Percentiles rank a stretch among this genome's conserved stretches.
These are phyloP conservation scores for Myochromella boudieri DNA, from an alignment of 768 basidiomycete species.

Conservation along the genomic window DNA sequence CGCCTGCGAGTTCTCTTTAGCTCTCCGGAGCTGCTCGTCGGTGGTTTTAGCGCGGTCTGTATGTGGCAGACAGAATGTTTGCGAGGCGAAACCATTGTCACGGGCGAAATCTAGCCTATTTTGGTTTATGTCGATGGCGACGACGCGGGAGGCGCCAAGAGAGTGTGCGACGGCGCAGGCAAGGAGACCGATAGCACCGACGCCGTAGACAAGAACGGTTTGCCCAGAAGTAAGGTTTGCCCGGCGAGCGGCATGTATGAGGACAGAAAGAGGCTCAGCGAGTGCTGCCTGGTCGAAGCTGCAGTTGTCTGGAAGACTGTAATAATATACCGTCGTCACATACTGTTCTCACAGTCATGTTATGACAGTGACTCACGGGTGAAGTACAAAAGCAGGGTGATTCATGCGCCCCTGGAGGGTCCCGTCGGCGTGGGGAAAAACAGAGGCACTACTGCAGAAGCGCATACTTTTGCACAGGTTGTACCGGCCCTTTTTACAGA, in stretches of 20 bases:
- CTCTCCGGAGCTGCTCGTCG: slow-evolving; percentile 57
- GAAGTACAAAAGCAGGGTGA: slow-evolving; percentile 83
- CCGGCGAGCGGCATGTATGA: slow-evolving; percentile 63
- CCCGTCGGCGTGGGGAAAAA: slow-evolving; percentile 91
- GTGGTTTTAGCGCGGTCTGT: slow-evolving; percentile 47
- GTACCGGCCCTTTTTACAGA: slow-evolving; percentile 77
- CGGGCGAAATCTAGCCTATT: slow-evolving; percentile 78
- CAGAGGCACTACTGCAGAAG: slow-evolving; percentile 88
- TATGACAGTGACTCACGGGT: slow-evolving; percentile 67
- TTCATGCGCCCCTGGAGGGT: slow-evolving; percentile 87
- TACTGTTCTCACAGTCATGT: not conserved
- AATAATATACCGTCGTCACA: not conserved
- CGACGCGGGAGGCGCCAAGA: slow-evolving; percentile 67
- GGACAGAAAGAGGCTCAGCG: slow-evolving; percentile 92
- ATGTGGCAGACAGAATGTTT: slow-evolving; percentile 63
- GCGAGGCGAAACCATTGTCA: slow-evolving; percentile 71
- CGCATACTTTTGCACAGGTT: slow-evolving; percentile 91
- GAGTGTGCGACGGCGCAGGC: slow-evolving; percentile 79
- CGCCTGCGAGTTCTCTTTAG: slow-evolving; percentile 54
- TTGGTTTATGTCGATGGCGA: slow-evolving; percentile 85
- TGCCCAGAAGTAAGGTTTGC: slow-evolving; percentile 49
- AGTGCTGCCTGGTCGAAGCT: slow-evolving; percentile 82
- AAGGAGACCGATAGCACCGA: slow-evolving; percentile 91
- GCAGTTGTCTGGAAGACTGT: slow-evolving; percentile 72
- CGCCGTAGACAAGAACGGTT: slow-evolving; percentile 85